Evolutionary conservation across 495 filamentous ascomycete genomes (phyloP).

Genomic region (Daldinia loculata): DNA sequence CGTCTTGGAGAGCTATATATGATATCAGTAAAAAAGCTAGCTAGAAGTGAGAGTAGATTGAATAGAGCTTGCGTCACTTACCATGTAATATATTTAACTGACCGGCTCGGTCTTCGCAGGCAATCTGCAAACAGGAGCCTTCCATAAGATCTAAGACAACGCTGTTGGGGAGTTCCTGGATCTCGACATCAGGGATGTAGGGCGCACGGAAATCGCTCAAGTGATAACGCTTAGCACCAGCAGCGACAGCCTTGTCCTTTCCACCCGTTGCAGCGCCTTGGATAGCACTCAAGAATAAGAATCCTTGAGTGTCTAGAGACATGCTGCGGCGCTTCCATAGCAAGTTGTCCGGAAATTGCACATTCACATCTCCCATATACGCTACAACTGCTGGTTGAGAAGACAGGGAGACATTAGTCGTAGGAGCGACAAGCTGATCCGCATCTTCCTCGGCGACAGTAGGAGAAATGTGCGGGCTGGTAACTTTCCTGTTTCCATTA

Average conservation of each 20-base stretch:
- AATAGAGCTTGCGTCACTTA: conserved; percentile 52
- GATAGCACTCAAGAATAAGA: conserved; percentile 73
- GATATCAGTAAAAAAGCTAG: conserved; percentile 27
- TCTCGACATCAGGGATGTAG: conserved; percentile 83
- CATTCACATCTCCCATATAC: conserved; percentile 85
- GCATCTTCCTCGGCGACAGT: conserved; percentile 70
- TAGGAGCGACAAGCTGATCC: conserved; percentile 53
- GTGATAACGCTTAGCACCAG: conserved; percentile 74
- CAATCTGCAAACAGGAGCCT: conserved; percentile 84
- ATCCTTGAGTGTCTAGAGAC: conserved; percentile 78
- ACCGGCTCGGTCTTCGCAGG: conserved; percentile 80
- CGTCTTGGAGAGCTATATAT: conserved; percentile 56
- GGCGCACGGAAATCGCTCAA: conserved; percentile 81
- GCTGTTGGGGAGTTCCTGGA: conserved; percentile 87
- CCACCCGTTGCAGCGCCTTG: conserved; percentile 49
- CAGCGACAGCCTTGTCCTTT: conserved; percentile 46
- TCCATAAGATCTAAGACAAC: conserved; percentile 84
- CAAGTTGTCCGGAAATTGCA: conserved; percentile 91
- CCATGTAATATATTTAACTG: conserved; percentile 72
- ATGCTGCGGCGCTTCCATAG: conserved; percentile 91
- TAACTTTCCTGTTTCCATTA: conserved; percentile 58
- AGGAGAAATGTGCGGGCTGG: conserved; percentile 67
- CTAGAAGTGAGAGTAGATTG: neutral
- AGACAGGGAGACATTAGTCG: conserved; percentile 47
- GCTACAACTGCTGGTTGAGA: conserved; percentile 59